Conservation (phyloP, 1,284 basidiomycete genomes). For the Caloboletus inedulis region DNA sequence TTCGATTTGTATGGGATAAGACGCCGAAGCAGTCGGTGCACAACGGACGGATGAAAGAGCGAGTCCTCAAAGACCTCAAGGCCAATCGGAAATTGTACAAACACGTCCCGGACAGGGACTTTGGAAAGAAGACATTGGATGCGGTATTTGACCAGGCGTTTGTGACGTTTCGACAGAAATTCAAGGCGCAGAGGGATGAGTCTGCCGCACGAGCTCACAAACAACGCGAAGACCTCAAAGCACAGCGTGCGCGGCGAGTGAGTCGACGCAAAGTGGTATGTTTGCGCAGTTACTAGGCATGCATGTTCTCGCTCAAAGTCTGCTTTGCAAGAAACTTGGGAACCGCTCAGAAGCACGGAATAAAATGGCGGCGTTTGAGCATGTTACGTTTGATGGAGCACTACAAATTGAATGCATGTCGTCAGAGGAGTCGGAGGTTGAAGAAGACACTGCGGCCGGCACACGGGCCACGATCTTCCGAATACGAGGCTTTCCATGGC, state of each 20-base stretch:
- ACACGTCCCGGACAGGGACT: constrained; percentile 63
- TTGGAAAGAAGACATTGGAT: constrained; percentile 58
- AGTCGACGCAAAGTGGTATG: constrained; percentile 60
- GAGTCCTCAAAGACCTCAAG: constrained; percentile 57
- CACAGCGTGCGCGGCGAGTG: constrained; percentile 54
- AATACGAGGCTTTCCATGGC: constrained; percentile 58
- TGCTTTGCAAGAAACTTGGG: constrained; percentile 53
- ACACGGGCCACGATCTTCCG: constrained; percentile 38
- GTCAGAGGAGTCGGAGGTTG: constrained; percentile 67
- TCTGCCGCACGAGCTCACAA: constrained; percentile 41
- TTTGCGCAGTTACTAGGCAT: constrained; percentile 6
- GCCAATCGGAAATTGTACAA: constrained; percentile 53
- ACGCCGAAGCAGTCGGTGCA: constrained; percentile 69
- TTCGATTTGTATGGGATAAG: constrained; percentile 75
- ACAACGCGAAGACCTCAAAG: constrained; percentile 56
- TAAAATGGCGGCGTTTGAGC: constrained; percentile 49
- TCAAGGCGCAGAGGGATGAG: constrained; percentile 53
- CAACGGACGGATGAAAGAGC: constrained; percentile 65
- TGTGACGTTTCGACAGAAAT: constrained; percentile 64
- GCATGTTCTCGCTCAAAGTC: not conserved
- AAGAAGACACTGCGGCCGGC: constrained; percentile 35
- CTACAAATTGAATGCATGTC: constrained; percentile 74
- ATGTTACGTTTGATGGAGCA: constrained; percentile 63
- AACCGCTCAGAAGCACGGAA: constrained; percentile 58
- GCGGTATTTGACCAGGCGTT: constrained; percentile 67